Conservation (phyloP, 176 grass and related monocot genomes). For the Musa beccarii region DNA sequence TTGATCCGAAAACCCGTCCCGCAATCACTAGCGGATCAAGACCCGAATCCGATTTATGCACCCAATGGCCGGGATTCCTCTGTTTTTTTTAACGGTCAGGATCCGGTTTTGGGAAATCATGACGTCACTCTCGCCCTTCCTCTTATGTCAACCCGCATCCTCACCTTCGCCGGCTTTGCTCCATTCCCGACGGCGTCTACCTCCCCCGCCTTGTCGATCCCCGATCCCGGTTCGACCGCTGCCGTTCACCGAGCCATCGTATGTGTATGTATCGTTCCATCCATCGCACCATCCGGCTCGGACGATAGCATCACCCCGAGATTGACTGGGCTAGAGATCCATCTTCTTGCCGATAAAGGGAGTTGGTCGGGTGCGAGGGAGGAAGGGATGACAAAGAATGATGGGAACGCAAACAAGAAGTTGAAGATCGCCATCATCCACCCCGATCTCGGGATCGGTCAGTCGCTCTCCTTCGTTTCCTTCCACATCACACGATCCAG, state of each 20-base stretch:
- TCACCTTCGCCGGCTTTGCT: not conserved
- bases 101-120: not conserved
- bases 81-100: not conserved
- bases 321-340: not conserved
- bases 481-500: not conserved
- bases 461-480: conserved; percentile 8
- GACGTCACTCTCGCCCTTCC: not conserved
- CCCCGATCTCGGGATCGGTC: conserved; percentile 91
- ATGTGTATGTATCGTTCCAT: too few relatives aligned
- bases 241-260: too few relatives aligned
- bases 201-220: too few relatives aligned
- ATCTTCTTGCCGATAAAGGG: not conserved
- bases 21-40: not conserved
- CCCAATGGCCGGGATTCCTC: too few relatives aligned
- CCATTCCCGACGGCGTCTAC: too few relatives aligned
- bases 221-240: too few relatives aligned
- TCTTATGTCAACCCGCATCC: not conserved
- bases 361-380: not conserved
- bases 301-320: too few relatives aligned
- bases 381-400: conserved; percentile 13
- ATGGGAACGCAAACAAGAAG: conserved; percentile 4
- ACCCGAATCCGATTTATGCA: not conserved
- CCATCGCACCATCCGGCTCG: too few relatives aligned
- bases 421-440: conserved; percentile 78
- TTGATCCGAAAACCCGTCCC: not conserved